These are phyloP conservation scores for Saraca asoca DNA, from an alignment of 331 rosid species.

Conservation along the genomic window DNA sequence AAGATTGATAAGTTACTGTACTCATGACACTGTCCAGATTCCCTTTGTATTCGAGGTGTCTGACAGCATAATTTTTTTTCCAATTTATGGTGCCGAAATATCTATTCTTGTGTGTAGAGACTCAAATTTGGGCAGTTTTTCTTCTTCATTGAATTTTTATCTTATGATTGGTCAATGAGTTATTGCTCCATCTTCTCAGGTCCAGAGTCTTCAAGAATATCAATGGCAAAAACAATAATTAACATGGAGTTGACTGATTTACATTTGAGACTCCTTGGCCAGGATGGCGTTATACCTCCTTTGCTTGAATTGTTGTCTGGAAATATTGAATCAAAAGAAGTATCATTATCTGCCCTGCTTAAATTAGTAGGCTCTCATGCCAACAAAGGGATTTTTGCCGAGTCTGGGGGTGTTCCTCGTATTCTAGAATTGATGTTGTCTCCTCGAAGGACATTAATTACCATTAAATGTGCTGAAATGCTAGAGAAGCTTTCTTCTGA, in stretches of 20 bases:
- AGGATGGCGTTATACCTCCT: slow-evolving; percentile 73
- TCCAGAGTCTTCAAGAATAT: slow-evolving; percentile 61
- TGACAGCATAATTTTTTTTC: too few relatives aligned
- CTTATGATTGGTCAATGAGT: slow-evolving; percentile 31
- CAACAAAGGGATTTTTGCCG: slow-evolving; percentile 63
- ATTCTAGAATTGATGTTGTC: slow-evolving; percentile 55
- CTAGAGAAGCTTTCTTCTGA: slow-evolving; percentile 68
- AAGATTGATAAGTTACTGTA: slow-evolving; percentile 2
- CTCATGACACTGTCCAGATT: neutral
- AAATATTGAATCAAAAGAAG: slow-evolving; percentile 49
- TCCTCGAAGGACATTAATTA: slow-evolving; percentile 40
- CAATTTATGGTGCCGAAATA: too few relatives aligned
- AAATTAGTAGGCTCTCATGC: slow-evolving; percentile 56
- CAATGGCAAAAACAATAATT: slow-evolving; percentile 54
- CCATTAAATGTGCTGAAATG: slow-evolving; percentile 61
- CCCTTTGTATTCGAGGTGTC: neutral
- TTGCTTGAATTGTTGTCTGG: slow-evolving; percentile 66
- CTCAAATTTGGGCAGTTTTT: slow-evolving; percentile 2
- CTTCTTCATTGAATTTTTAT: neutral
- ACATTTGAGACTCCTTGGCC: slow-evolving; percentile 62
- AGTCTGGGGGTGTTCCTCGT: slow-evolving; percentile 63
- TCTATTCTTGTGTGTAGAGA: neutral
- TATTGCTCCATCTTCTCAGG: slow-evolving; percentile 47
- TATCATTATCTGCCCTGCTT: slow-evolving; percentile 60
- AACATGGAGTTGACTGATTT: slow-evolving; percentile 52